phyloP scores from a whole-genome alignment of 2,329 filamentous ascomycete genomes.

The Conoideocrella luteorostrata region DNA sequence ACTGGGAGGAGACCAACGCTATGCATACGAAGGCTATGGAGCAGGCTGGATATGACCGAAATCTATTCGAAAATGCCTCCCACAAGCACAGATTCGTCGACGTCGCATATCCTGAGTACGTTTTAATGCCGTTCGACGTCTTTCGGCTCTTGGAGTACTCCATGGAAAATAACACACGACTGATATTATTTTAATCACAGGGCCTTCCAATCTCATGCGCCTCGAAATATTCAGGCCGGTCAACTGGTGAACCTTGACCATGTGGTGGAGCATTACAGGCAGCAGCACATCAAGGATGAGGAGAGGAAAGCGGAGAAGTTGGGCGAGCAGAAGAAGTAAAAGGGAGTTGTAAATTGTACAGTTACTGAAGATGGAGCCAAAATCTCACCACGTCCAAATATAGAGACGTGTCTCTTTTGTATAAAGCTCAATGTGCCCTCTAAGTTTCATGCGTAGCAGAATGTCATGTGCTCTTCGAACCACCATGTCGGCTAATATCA shows the following conservation, averaged over 20 bases:
- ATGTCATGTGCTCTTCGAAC: no score
- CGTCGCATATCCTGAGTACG: conserved; percentile 53
- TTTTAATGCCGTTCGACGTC: conserved; percentile 14
- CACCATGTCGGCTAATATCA: no score
- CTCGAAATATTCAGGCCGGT: conserved; percentile 49
- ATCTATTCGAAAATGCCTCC: conserved; percentile 42
- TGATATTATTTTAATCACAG: no score
- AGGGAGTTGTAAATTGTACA: conserved; percentile 10
- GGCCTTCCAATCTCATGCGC: conserved; percentile 42
- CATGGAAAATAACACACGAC: no score
- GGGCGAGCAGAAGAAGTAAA: conserved; percentile 30
- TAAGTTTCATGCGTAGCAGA: background rate
- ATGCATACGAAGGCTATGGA: conserved; percentile 46
- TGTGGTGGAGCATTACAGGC: conserved; percentile 50
- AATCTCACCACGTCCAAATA: background rate
- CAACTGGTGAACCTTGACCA: conserved; percentile 48
- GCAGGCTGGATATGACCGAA: conserved; percentile 52
- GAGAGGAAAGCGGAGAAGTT: conserved; percentile 47
- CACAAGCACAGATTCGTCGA: conserved; percentile 41
- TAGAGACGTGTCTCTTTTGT: conserved; percentile 2
- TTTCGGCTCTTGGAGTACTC: background rate
- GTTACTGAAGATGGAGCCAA: background rate
- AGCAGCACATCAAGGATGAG: conserved; percentile 48
- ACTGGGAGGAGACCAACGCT: conserved; percentile 47
- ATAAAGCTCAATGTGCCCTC: conserved; percentile 2